phyloP scores from a whole-genome alignment of 306 rosid species.

The Arachis hypogaea region DNA sequence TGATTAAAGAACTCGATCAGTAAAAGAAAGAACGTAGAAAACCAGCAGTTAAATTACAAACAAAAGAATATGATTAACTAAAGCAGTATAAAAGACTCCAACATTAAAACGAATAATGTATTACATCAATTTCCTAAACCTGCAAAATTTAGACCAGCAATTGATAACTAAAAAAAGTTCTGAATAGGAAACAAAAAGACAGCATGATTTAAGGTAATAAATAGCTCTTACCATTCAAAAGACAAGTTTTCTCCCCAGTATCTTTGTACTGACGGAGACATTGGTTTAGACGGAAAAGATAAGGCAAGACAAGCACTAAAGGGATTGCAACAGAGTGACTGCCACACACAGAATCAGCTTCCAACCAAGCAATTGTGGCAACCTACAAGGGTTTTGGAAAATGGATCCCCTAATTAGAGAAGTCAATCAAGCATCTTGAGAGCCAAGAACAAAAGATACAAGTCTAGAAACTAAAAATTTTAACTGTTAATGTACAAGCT shows the following conservation, averaged over 20 bases:
- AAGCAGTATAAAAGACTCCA: slow-evolving; percentile 12
- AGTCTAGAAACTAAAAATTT: slow-evolving; percentile 1
- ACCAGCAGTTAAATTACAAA: slow-evolving; percentile 11
- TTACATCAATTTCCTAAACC: no score
- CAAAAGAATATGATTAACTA: background rate
- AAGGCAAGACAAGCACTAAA: slow-evolving; percentile 90
- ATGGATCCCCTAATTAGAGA: slow-evolving; percentile 33
- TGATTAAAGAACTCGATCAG: background rate
- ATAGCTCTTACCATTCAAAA: slow-evolving; percentile 78
- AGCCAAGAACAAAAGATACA: slow-evolving; percentile 27
- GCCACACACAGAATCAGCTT: slow-evolving; percentile 96
- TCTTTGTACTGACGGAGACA: slow-evolving; percentile 97
- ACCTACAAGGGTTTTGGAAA: slow-evolving; percentile 61
- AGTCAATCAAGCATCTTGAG: slow-evolving; percentile 37
- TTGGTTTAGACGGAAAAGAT: slow-evolving; percentile 93
- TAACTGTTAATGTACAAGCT: slow-evolving; percentile 19
- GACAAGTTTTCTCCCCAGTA: slow-evolving; percentile 75
- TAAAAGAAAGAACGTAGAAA: slow-evolving; percentile 4
- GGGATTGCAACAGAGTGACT: slow-evolving; percentile 77
- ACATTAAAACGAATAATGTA: background rate
- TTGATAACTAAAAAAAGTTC: slow-evolving; percentile 4
- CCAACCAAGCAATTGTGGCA: slow-evolving; percentile 99
- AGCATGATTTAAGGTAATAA: slow-evolving; percentile 11
- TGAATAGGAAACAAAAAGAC: slow-evolving; percentile 4
- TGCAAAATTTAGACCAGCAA: background rate